phyloP scores from a whole-genome alignment of 2,329 filamentous ascomycete species.

The Aspergillus sp. region DNA sequence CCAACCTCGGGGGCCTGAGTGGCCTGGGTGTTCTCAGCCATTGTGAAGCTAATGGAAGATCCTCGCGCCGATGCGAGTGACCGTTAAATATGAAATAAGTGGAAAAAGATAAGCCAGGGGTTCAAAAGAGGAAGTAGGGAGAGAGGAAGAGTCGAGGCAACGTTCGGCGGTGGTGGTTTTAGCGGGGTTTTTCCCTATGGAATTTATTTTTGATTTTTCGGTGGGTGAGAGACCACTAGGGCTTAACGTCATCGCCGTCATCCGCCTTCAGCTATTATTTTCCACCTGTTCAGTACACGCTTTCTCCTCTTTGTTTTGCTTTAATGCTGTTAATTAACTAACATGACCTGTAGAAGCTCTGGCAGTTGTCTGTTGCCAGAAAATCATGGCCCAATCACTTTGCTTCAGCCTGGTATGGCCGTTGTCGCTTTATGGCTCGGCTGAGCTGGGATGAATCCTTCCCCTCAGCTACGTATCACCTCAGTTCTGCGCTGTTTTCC shows the following conservation, averaged over 20 bases:
- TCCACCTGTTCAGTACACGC: neutral
- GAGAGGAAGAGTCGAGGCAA: conserved; percentile 19
- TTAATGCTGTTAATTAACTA: too few relatives aligned
- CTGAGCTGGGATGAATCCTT: neutral
- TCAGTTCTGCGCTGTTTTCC: neutral
- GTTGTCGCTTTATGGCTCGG: neutral
- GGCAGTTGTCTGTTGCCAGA: too few relatives aligned
- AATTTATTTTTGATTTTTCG: neutral
- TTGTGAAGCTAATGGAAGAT: conserved; percentile 22
- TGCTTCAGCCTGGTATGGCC: too few relatives aligned
- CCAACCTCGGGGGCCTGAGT: conserved; percentile 34
- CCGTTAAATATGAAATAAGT: conserved; percentile 11
- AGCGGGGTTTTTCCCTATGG: neutral
- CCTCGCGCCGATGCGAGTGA: conserved; percentile 18
- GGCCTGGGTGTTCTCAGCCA: conserved; percentile 25
- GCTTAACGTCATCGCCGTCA: neutral
- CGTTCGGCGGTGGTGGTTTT: conserved; percentile 15
- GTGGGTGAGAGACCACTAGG: conserved; percentile 13
- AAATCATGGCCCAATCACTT: too few relatives aligned
- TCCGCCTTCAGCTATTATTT: too few relatives aligned
- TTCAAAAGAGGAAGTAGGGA: conserved; percentile 15
- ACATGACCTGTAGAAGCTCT: neutral
- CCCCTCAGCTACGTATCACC: neutral
- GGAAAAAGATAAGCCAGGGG: conserved; percentile 7
- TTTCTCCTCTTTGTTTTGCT: neutral